These are phyloP conservation scores for Plectosphaerella sp. DNA, from an alignment of 2,329 filamentous ascomycete species.

Conservation along the genomic window DNA sequence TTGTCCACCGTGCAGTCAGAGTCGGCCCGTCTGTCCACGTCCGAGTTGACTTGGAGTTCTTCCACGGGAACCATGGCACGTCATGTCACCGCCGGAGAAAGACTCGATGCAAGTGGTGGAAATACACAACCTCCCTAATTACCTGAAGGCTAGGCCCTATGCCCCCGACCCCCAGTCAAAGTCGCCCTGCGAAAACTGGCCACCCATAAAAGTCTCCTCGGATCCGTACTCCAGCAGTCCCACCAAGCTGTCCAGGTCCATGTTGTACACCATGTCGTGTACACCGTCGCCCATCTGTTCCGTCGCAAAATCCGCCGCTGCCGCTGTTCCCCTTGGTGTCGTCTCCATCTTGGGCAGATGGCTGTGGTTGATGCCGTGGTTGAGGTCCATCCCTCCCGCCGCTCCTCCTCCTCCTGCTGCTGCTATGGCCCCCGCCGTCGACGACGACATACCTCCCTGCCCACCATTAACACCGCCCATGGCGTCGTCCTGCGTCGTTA, in stretches of 20 bases:
- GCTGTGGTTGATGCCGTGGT: neutral
- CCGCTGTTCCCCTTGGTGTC: neutral
- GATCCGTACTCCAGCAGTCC: constrained; percentile 7
- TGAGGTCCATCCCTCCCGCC: no score
- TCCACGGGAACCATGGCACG: no score
- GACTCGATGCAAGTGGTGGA: no score
- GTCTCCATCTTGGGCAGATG: neutral
- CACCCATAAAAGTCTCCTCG: constrained; percentile 1
- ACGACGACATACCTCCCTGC: neutral
- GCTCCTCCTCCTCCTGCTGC: no score
- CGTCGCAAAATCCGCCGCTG: constrained; percentile 7
- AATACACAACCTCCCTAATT: neutral
- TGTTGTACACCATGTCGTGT: constrained; percentile 7
- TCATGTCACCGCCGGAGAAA: no score
- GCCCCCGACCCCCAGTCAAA: neutral
- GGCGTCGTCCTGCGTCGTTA: neutral
- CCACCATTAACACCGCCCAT: neutral
- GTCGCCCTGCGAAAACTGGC: neutral
- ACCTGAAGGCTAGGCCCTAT: no score
- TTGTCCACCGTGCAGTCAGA: no score
- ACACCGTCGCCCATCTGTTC: constrained; percentile 4
- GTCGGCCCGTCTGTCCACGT: no score
- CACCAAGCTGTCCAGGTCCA: constrained; percentile 7
- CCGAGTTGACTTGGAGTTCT: no score
- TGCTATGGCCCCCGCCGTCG: neutral